A percentile compares a stretch with the other conserved stretches of the same genome.
Conservation (phyloP, 352 stramenopile species). For the Phytophthora ohioensis region DNA sequence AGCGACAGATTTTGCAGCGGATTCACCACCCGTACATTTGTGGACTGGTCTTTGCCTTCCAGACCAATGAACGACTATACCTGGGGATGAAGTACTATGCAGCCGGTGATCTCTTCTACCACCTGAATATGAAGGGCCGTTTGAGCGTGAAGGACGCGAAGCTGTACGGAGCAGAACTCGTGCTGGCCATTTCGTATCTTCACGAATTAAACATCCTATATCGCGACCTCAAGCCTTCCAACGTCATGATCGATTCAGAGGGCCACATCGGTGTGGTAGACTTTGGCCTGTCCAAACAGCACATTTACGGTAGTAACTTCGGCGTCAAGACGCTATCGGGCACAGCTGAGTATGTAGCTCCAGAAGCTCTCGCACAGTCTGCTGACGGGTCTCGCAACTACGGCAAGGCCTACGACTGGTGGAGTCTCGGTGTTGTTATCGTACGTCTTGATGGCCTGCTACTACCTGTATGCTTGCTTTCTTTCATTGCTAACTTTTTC, state of each 20-base stretch:
- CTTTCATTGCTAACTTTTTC: not conserved
- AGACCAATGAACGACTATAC: slow-evolving; percentile 90
- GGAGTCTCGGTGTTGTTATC: slow-evolving; percentile 88
- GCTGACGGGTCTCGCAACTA: slow-evolving; percentile 85
- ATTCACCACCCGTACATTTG: slow-evolving; percentile 92
- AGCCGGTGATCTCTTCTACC: slow-evolving; percentile 89
- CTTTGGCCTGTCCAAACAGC: slow-evolving; percentile 90
- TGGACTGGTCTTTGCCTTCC: slow-evolving; percentile 88
- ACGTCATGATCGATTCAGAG: slow-evolving; percentile 91
- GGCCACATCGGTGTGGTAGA: slow-evolving; percentile 91
- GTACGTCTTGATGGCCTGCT: slow-evolving; percentile 51
- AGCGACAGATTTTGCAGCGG: slow-evolving; percentile 89
- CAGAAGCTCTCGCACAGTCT: slow-evolving; percentile 85
- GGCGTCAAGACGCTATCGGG: slow-evolving; percentile 89
- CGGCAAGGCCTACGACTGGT: slow-evolving; percentile 92
- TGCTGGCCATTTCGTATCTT: slow-evolving; percentile 90
- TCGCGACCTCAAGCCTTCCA: slow-evolving; percentile 88
- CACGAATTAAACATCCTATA: slow-evolving; percentile 92
- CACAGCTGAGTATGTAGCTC: slow-evolving; percentile 89
- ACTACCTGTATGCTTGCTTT: slow-evolving; percentile 2
- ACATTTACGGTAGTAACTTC: slow-evolving; percentile 88
- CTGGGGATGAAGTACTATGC: slow-evolving; percentile 93
- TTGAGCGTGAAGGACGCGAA: slow-evolving; percentile 70
- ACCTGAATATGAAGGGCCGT: slow-evolving; percentile 85
- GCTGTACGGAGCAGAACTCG: slow-evolving; percentile 86